These are phyloP conservation scores for Carpinus fangiana DNA, from an alignment of 306 rosid species.

Conservation along the genomic window DNA sequence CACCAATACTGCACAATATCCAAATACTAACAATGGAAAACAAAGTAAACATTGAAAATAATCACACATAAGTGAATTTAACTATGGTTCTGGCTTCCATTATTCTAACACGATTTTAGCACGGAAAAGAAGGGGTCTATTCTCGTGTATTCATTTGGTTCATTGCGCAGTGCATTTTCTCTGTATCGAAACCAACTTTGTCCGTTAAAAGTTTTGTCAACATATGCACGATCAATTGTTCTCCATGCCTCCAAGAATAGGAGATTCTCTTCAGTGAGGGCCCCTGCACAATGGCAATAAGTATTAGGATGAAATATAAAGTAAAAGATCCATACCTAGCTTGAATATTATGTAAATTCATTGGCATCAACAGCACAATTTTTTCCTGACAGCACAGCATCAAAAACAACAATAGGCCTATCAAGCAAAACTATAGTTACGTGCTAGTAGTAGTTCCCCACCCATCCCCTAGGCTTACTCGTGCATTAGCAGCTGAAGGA, in stretches of 20 bases:
- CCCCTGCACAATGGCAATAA: too few relatives aligned
- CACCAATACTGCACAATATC: background rate
- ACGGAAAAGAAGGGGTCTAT: constrained; percentile 46
- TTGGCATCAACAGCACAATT: constrained; percentile 14
- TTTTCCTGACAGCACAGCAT: background rate
- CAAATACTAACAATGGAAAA: background rate
- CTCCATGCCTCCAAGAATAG: constrained; percentile 99
- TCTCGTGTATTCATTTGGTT: constrained; percentile 83
- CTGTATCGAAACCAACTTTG: constrained; percentile 97
- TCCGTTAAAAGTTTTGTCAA: constrained; percentile 88
- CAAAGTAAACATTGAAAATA: background rate
- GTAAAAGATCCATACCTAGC: too few relatives aligned
- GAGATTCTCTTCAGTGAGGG: constrained; percentile 83
- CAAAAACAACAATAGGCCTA: background rate
- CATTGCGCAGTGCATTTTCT: constrained; percentile 82
- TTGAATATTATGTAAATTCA: too few relatives aligned
- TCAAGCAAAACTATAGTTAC: background rate
- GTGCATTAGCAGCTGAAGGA: background rate
- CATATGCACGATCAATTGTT: constrained; percentile 87
- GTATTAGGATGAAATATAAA: too few relatives aligned
- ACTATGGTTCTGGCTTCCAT: background rate
- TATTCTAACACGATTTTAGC: background rate
- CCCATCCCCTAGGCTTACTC: background rate
- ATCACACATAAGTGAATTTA: background rate
- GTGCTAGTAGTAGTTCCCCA: background rate